Evolutionary conservation across 257 asterid genomes (phyloP).

Genomic region (Solanum clarkiae): DNA sequence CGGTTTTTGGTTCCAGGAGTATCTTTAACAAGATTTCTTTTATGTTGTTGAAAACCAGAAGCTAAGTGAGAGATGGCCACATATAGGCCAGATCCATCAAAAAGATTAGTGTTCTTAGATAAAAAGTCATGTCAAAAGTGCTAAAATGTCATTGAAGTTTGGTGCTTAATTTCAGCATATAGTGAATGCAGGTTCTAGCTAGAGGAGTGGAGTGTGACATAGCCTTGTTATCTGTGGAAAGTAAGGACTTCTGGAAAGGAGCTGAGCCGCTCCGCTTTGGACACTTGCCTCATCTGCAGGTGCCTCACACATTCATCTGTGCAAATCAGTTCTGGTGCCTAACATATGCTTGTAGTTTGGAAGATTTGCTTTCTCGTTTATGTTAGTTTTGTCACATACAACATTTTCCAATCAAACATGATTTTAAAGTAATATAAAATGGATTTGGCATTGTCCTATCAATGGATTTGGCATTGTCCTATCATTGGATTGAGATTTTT

Average conservation of each 20-base stretch:
- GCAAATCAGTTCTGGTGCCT: not conserved
- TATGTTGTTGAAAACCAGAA: not conserved
- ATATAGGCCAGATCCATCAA: not conserved
- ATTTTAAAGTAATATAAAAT: not conserved
- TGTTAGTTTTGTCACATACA: not conserved
- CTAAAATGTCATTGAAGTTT: not conserved
- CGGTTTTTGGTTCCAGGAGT: not conserved
- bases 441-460: not conserved
- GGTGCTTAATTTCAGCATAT: not conserved
- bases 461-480: not conserved
- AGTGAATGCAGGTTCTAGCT: slow-evolving; percentile 55
- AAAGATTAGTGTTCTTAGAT: not conserved
- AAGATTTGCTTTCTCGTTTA: not conserved
- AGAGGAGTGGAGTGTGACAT: slow-evolving; percentile 87
- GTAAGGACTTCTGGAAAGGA: slow-evolving; percentile 77
- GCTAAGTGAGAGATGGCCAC: not conserved
- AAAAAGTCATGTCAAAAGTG: not conserved
- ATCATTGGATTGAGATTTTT: not conserved
- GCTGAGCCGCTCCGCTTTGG: slow-evolving; percentile 72
- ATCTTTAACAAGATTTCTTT: not conserved
- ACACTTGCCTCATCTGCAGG: slow-evolving; percentile 75
- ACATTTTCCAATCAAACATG: not conserved
- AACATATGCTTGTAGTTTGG: not conserved
- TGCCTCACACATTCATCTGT: slow-evolving; percentile 9
- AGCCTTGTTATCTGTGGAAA: slow-evolving; percentile 82